A percentile compares a stretch with the other conserved stretches of the same genome.
These are phyloP conservation scores for Tetrastigma voinierianum DNA, from an alignment of 164 flowering plant genomes.

Conservation along the genomic window DNA sequence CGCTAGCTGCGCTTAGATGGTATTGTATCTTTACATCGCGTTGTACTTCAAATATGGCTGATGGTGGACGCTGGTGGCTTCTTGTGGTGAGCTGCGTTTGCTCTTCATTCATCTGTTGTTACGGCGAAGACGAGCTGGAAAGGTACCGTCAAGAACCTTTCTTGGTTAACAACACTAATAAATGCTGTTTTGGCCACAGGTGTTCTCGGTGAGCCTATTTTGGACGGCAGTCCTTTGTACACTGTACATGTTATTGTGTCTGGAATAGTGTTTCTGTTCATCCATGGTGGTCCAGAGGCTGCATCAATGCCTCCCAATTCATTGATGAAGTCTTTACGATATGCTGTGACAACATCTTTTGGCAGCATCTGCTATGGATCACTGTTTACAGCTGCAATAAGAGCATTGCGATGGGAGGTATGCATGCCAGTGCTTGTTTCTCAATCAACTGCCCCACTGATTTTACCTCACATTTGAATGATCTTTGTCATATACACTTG, in stretches of 20 bases:
- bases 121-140: constrained; percentile 9
- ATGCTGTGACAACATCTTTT: constrained; percentile 90
- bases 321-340: constrained; percentile 57
- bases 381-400: constrained; percentile 91
- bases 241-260: constrained; percentile 92
- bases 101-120: constrained; percentile 29
- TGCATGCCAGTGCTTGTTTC: constrained; percentile 1
- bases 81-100: constrained; percentile 99
- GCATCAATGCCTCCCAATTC: constrained; percentile 77
- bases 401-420: constrained; percentile 98
- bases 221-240: constrained; percentile 98
- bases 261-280: constrained; percentile 92
- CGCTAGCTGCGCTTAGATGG: constrained; percentile 93
- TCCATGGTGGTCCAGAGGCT: constrained; percentile 80
- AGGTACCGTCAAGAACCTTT: constrained; percentile 2
- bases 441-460: not conserved
- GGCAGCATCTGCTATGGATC: constrained; percentile 99
- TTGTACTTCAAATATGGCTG: constrained; percentile 85
- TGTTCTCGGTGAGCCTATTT: constrained; percentile 91
- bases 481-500: not conserved
- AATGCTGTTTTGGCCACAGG: constrained; percentile 44
- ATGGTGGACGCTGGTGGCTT: constrained; percentile 93
- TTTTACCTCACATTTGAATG: not conserved
- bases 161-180: constrained; percentile 4
- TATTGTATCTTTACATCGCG: constrained; percentile 91